Evolutionary conservation across 2,329 filamentous ascomycete species (phyloP), one percentile per base, ranked within the genome.

Genomic region (Monosporascus sp.): DNA sequence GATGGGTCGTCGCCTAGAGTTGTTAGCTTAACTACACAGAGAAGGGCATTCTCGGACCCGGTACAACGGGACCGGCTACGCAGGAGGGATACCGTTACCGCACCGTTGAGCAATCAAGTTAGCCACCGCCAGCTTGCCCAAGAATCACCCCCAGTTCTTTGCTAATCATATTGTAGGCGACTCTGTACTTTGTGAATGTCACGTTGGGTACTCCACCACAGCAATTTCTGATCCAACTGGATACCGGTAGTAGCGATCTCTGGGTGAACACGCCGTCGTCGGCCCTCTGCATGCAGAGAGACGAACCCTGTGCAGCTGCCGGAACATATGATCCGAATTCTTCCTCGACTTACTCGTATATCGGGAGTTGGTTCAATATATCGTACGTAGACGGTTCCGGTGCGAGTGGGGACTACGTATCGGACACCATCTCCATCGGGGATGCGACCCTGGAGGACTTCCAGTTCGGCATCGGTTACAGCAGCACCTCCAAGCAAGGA

Each of bases 351-450:
- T 93, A 92, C 69, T 64, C 78, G 36, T 90, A 85, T 65, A 70
- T 96, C 51, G 85, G 84, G 57, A 84, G 81, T 64, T 77, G 84
- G 55, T 96, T 97, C 74, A 92, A 93, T 72, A 96, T 96, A 58
- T 84, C 85, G 1, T 96, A 96, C 60, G 86, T 88, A 41, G 91
- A 96, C 70, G 89, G 89, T 46, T 88, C 88, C 0, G 83, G 84
- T 5, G 88, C 90, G 0, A 68, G 73, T 1, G 91, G 92, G 36
- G 88, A 94, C 69, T 96, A 96, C 67, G 89, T 83, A 2, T 84
- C 81, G 5, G 92, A 97, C 65, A 86, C 78, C 0, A 72, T 96
- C 53, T 73, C 70, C 5, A 74, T 91, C 50, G 84, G 80, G 14
- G 73, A 72, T 22, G 68, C 76, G 31, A 77, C 69, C 1, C 60